These are phyloP conservation scores for Aspergillaceae sp. DNA, from an alignment of 2,329 filamentous ascomycete genomes.

Conservation along the genomic window DNA sequence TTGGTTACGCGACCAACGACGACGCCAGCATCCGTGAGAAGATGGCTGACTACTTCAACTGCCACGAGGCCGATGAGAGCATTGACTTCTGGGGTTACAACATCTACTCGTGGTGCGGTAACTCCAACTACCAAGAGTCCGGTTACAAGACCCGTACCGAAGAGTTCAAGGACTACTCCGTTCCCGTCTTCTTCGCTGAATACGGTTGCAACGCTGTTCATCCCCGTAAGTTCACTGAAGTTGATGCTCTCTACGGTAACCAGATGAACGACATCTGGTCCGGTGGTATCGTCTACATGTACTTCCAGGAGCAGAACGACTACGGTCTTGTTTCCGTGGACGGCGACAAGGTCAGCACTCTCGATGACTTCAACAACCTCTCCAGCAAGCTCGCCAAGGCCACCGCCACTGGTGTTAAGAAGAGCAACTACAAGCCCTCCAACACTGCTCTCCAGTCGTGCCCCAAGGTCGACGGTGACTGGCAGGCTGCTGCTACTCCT, in stretches of 20 bases:
- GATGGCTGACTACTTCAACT: constrained; percentile 90
- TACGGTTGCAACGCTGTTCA: constrained; percentile 80
- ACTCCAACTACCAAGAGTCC: constrained; percentile 65
- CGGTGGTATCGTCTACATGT: constrained; percentile 97
- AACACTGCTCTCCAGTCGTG: constrained; percentile 62
- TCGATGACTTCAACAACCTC: constrained; percentile 65
- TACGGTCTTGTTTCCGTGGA: constrained; percentile 64
- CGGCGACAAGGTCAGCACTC: constrained; percentile 52
- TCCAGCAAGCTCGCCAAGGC: constrained; percentile 59
- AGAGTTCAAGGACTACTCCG: constrained; percentile 78
- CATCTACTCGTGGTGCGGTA: constrained; percentile 96
- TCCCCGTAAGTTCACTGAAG: constrained; percentile 74
- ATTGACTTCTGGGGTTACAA: constrained; percentile 99
- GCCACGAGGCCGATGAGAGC: constrained; percentile 54
- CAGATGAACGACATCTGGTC: constrained; percentile 81
- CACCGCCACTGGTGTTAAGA: constrained; percentile 55
- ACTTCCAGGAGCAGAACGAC: constrained; percentile 80
- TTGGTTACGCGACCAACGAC: constrained; percentile 92
- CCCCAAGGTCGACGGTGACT: constrained; percentile 55
- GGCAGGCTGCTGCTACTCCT: constrained; percentile 54
- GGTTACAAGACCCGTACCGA: constrained; percentile 71
- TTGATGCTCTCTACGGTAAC: constrained; percentile 64
- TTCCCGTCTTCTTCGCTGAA: constrained; percentile 94
- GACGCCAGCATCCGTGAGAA: constrained; percentile 70
- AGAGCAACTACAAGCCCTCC: constrained; percentile 58